Percentiles rank a stretch among this genome's conserved stretches.
These are phyloP conservation scores for Gnetum montanum DNA, from an alignment of 75 land plant genomes.

Conservation along the genomic window DNA sequence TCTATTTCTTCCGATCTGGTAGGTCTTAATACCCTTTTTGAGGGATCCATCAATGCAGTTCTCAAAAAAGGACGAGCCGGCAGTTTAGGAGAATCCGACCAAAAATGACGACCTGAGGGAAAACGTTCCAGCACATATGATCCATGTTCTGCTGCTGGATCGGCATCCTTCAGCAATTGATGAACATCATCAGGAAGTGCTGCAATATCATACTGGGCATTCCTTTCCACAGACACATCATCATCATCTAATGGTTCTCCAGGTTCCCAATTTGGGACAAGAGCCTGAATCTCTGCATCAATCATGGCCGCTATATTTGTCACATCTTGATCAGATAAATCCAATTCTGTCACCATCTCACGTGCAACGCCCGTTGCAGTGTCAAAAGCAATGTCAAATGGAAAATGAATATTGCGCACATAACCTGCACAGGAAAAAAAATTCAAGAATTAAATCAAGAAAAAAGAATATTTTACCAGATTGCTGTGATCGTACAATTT, in stretches of 20 bases:
- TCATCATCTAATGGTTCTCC: slow-evolving; percentile 27
- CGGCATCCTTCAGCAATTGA: slow-evolving; percentile 8
- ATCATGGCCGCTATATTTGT: slow-evolving; percentile 70
- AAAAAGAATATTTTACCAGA: not conserved
- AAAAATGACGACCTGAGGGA: slow-evolving; percentile 44
- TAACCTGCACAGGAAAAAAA: slow-evolving; percentile 42
- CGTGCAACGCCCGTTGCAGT: slow-evolving; percentile 60
- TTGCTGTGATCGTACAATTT: not conserved
- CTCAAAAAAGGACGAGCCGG: slow-evolving; percentile 10
- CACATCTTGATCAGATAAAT: slow-evolving; percentile 65
- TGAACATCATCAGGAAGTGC: slow-evolving; percentile 18
- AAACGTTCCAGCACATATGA: slow-evolving; percentile 26
- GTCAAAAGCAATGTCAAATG: slow-evolving; percentile 49
- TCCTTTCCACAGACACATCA: slow-evolving; percentile 2
- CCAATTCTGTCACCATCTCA: slow-evolving; percentile 72
- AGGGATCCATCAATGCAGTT: slow-evolving; percentile 7
- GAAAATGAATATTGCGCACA: slow-evolving; percentile 63
- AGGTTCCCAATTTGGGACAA: slow-evolving; percentile 56
- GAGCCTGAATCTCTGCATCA: slow-evolving; percentile 46
- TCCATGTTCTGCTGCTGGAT: not conserved
- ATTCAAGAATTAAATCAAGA: not conserved
- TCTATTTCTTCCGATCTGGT: slow-evolving; percentile 32
- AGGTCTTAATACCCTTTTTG: slow-evolving; percentile 26
- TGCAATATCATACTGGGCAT: slow-evolving; percentile 5
- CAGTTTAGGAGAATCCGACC: slow-evolving; percentile 39